Percentiles rank a stretch among this genome's conserved stretches.
These are phyloP conservation scores for Histomonas meleagridis DNA, from an alignment of 208 protist species.

Conservation along the genomic window DNA sequence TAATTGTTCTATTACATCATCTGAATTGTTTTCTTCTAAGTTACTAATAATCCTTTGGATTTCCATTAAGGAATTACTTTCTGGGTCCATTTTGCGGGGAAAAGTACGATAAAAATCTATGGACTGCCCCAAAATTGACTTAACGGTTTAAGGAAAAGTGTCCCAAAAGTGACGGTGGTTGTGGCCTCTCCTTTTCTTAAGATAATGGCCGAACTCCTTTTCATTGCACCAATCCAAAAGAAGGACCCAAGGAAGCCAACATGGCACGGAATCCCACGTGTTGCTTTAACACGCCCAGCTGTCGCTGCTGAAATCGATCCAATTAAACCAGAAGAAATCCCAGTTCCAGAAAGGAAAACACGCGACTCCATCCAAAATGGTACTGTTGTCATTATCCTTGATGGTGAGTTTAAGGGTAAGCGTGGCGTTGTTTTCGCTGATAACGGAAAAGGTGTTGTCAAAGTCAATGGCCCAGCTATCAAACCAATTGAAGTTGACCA, in stretches of 20 bases:
- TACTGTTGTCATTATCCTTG: background rate
- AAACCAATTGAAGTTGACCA: background rate
- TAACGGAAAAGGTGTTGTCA: background rate
- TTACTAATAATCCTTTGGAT: too few relatives aligned
- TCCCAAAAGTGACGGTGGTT: too few relatives aligned
- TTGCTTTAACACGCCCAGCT: background rate
- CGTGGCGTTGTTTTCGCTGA: background rate
- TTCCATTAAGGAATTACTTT: too few relatives aligned
- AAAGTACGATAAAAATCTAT: too few relatives aligned
- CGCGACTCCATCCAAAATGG: background rate
- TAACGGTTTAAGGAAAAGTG: too few relatives aligned
- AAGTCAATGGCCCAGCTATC: background rate
- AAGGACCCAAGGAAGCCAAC: background rate
- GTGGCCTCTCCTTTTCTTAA: too few relatives aligned
- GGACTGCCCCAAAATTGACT: too few relatives aligned
- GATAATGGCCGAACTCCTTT: slow-evolving; percentile 15
- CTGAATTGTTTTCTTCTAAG: too few relatives aligned
- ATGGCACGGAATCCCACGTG: slow-evolving; percentile 5
- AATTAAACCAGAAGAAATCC: background rate
- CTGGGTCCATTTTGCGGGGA: too few relatives aligned
- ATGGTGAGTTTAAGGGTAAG: background rate
- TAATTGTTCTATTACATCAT: too few relatives aligned
- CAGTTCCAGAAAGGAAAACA: background rate
- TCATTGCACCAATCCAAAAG: background rate
- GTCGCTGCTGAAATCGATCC: slow-evolving; percentile 21